Conservation (phyloP, 2,329 filamentous ascomycete genomes). For the Tolypocladium cylindrosporum region DNA sequence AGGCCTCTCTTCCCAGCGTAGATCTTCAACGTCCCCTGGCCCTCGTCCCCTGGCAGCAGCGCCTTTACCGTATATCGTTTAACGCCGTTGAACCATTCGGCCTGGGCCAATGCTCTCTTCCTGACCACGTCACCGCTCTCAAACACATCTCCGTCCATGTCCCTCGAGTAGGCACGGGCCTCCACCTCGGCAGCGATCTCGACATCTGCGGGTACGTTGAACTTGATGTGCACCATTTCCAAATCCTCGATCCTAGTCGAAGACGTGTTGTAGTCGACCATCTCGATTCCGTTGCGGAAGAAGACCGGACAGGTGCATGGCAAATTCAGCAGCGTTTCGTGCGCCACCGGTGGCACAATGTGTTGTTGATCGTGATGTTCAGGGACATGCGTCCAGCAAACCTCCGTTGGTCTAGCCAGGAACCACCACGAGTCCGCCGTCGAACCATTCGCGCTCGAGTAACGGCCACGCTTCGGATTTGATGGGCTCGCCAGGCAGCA, state of each 20-base stretch:
- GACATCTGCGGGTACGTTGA: constrained; percentile 80
- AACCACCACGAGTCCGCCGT: constrained; percentile 88
- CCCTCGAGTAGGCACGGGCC: constrained; percentile 66
- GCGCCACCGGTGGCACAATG: constrained; percentile 77
- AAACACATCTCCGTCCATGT: constrained; percentile 84
- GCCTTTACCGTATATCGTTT: constrained; percentile 95
- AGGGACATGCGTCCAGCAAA: constrained; percentile 93
- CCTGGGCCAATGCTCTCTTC: constrained; percentile 82
- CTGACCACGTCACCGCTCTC: constrained; percentile 80
- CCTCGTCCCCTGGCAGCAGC: constrained; percentile 82
- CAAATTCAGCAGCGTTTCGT: constrained; percentile 76
- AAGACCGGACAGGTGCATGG: constrained; percentile 80
- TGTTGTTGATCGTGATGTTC: constrained; percentile 84
- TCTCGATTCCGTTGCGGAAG: constrained; percentile 71
- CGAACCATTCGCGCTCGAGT: constrained; percentile 61
- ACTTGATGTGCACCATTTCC: constrained; percentile 83
- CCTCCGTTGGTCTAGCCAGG: constrained; percentile 75
- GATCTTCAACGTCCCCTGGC: constrained; percentile 75
- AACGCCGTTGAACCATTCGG: constrained; percentile 77
- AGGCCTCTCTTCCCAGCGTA: constrained; percentile 91
- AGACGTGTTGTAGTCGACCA: constrained; percentile 87
- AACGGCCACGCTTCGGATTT: constrained; percentile 68
- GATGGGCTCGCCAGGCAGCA: constrained; percentile 87
- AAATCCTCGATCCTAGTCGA: constrained; percentile 78
- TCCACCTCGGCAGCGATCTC: constrained; percentile 92